Base-by-base conservation (phyloP, 352 stramenopile species). In the Globisporangium paddicum region DNA sequence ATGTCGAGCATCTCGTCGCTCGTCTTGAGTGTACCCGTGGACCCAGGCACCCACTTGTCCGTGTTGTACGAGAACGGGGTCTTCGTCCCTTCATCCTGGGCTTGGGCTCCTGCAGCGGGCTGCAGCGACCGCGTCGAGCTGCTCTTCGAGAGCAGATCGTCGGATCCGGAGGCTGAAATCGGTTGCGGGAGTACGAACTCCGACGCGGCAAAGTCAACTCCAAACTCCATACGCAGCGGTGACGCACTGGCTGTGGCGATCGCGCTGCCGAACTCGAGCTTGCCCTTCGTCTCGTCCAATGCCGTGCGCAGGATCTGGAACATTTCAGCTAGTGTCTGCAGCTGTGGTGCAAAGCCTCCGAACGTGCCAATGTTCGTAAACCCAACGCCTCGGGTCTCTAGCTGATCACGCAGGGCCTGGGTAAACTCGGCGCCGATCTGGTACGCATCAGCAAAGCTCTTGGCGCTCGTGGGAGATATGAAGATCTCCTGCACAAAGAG, bases 401-500 rank as follows among this genome's bases (percentile, higher is more conserved):
- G 64, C 8, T 86, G 77, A 5, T 67, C 28, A 3, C 55, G 62
- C 7, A 93, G 26, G 1, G 71, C 66, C 5, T 61, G 48, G 7
- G 62, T 78, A 28, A 91, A 78, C 60, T 82, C 76, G 3, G 68
- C 66, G 5, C 72, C 79, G 47, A 89, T 77, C 48, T 85, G 67
- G 10, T 89, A 52, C 7, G 83, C 81, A 53, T 90, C 80, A 2
- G 67, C 66, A 46, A 89, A 90, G 37, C 55, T 89, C 23, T 48
- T 64, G 2, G 78, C 79, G 38, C 77, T 87, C 6, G 71, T 70
- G 0, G 83, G 83, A 0, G 58, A 59, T 37, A 90, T 53, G 16
- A 89, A 61, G 11, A 93, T 72, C 34, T 93, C 83, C 38, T 88
- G 77, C 3, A 73, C 66, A 48, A 77, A 86, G 3, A 93, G 71